Percentiles rank a stretch among this genome's conserved stretches.
phyloP scores from a whole-genome alignment of 139 green algal genomes.

The Spirogloea muscicola region DNA sequence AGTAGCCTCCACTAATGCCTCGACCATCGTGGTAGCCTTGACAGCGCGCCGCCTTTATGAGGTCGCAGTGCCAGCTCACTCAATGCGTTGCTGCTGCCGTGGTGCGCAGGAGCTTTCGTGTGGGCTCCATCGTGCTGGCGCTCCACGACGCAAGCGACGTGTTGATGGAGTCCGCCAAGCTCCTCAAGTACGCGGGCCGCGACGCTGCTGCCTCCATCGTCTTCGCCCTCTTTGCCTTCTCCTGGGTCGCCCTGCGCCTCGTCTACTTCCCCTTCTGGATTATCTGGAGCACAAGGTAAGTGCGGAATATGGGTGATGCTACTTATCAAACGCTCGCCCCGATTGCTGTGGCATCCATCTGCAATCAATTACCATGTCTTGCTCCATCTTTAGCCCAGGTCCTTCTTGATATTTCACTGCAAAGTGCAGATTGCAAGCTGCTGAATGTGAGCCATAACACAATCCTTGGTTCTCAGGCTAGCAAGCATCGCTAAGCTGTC shows the following conservation, averaged over 20 bases:
- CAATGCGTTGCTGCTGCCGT: background rate
- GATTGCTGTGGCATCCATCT: background rate
- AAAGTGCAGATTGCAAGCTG: background rate
- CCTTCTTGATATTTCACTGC: background rate
- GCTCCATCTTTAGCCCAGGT: background rate
- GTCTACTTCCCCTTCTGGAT: slow-evolving; percentile 56
- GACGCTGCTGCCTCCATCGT: slow-evolving; percentile 41
- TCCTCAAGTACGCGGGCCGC: slow-evolving; percentile 56
- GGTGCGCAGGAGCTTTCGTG: slow-evolving; percentile 58
- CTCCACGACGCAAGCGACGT: slow-evolving; percentile 75
- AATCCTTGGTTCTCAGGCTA: too few species aligned
- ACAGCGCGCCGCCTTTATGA: too few species aligned
- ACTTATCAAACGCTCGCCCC: background rate
- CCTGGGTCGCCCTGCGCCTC: slow-evolving; percentile 60
- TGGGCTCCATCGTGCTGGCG: slow-evolving; percentile 69
- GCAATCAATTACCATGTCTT: background rate
- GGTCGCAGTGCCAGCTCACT: too few species aligned
- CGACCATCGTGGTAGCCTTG: too few species aligned
- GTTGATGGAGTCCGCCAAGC: slow-evolving; percentile 71
- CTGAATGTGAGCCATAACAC: too few species aligned
- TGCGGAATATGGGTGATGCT: background rate
- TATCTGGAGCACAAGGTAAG: slow-evolving; percentile 48
- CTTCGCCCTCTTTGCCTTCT: slow-evolving; percentile 58
- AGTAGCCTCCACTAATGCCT: too few species aligned
- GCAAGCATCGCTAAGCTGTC: too few species aligned